phyloP scores from a whole-genome alignment of 257 asterid species.

The Primulina eburnea region DNA sequence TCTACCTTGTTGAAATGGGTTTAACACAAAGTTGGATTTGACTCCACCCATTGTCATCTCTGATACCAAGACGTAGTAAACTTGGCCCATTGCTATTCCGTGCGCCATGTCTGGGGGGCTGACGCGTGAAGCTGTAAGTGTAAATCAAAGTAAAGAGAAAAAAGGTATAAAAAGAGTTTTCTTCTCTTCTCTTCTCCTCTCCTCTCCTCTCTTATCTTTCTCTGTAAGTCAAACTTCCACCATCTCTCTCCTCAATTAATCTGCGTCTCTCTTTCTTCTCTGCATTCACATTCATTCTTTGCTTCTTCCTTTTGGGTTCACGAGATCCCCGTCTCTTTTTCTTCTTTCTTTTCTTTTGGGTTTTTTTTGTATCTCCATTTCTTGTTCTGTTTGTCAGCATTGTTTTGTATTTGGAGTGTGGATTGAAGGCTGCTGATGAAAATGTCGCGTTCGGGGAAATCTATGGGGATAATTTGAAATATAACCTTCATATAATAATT shows the following conservation, averaged over 20 bases:
- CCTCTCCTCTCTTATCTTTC: constrained; percentile 28
- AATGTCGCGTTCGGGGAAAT: constrained; percentile 44
- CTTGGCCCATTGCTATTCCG: too few relatives aligned
- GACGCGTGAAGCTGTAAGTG: not conserved
- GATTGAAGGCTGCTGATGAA: constrained; percentile 23
- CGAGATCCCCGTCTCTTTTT: constrained; percentile 50
- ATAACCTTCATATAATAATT: too few relatives aligned
- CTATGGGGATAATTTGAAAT: too few relatives aligned
- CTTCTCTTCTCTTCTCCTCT: constrained; percentile 25
- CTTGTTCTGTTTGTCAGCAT: not conserved
- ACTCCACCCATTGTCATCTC: too few relatives aligned
- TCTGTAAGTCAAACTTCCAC: constrained; percentile 26
- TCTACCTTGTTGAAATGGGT: too few relatives aligned
- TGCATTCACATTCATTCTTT: constrained; percentile 47
- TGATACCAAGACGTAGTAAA: too few relatives aligned
- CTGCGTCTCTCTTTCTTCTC: not conserved
- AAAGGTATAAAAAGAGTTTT: not conserved
- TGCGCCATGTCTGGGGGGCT: not conserved
- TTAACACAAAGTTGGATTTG: too few relatives aligned
- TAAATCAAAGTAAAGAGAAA: too few relatives aligned
- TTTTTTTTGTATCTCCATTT: constrained; percentile 1
- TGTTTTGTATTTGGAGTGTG: not conserved
- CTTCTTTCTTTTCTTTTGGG: constrained; percentile 12
- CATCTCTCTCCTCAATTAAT: constrained; percentile 18
- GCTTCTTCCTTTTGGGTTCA: constrained; percentile 42